phyloP scores from a whole-genome alignment of 352 stramenopile genomes.

The Aphanomyces euteiches region DNA sequence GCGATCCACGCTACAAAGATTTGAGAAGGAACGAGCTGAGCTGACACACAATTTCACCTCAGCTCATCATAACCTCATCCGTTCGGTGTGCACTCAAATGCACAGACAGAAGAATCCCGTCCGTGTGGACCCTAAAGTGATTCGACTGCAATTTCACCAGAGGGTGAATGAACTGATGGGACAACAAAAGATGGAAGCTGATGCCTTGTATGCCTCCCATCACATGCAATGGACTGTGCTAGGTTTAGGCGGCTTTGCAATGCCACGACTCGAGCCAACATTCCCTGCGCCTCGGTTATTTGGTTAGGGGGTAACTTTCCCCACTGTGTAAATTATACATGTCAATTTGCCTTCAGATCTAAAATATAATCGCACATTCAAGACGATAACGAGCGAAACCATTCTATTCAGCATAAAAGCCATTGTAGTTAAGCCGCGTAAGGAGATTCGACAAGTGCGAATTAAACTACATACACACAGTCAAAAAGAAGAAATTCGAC shows the following conservation, averaged over 20 bases:
- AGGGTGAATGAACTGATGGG: slow-evolving; percentile 40
- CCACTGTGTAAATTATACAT: slow-evolving; percentile 4
- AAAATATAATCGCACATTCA: not conserved
- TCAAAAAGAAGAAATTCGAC: not conserved
- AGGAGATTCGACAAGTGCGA: slow-evolving; percentile 68
- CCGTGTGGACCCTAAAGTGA: not conserved
- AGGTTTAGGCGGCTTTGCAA: slow-evolving; percentile 5
- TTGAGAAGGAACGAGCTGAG: not conserved
- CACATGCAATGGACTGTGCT: slow-evolving; percentile 25
- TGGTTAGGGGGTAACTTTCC: not conserved
- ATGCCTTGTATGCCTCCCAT: slow-evolving; percentile 46
- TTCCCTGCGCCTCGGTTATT: slow-evolving; percentile 24
- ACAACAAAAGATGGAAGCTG: slow-evolving; percentile 53
- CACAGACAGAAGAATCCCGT: slow-evolving; percentile 44
- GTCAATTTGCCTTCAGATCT: not conserved
- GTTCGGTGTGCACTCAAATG: slow-evolving; percentile 59
- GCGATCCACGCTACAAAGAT: not conserved
- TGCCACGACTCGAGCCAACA: slow-evolving; percentile 5
- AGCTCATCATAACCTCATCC: slow-evolving; percentile 47
- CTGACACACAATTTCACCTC: slow-evolving; percentile 49
- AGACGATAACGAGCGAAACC: not conserved
- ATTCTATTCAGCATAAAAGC: slow-evolving; percentile 45
- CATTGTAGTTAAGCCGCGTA: slow-evolving; percentile 79
- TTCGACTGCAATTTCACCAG: not conserved
- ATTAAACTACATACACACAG: slow-evolving; percentile 37